Conservation (phyloP, 805 yeast genomes). For the Candida stauntonica region DNA sequence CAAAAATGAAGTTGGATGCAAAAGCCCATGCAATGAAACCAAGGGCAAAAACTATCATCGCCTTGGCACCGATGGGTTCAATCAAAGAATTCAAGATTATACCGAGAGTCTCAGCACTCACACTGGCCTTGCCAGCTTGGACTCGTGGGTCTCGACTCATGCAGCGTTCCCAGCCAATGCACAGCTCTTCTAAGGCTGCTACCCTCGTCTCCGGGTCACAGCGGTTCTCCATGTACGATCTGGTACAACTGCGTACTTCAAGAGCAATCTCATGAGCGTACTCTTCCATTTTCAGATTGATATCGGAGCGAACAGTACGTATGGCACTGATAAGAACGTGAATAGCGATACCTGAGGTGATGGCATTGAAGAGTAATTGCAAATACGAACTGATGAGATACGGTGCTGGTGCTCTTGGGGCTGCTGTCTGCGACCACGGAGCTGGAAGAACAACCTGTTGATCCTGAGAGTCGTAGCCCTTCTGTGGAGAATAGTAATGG, state of each 20-base stretch:
- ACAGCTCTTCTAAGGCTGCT: constrained; percentile 54
- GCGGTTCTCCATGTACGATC: constrained; percentile 47
- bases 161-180: constrained; percentile 62
- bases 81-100: constrained; percentile 55
- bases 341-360: constrained; percentile 41
- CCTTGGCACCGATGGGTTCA: constrained; percentile 64
- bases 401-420: constrained; percentile 49
- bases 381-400: constrained; percentile 59
- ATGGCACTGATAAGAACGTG: constrained; percentile 42
- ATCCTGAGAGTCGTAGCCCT: not conserved
- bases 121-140: constrained; percentile 46
- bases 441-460: constrained; percentile 38
- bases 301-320: constrained; percentile 49
- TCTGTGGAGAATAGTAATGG: constrained; percentile 25
- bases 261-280: constrained; percentile 41
- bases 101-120: constrained; percentile 62
- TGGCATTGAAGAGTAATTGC: constrained; percentile 49
- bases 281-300: constrained; percentile 45
- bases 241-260: constrained; percentile 51
- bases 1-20: constrained; percentile 59
- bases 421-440: constrained; percentile 53
- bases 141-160: constrained; percentile 49
- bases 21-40: constrained; percentile 44
- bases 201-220: constrained; percentile 53
- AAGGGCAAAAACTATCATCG: constrained; percentile 41